Conservation (phyloP, 768 basidiomycete species). For the Candolleomyces eurysporus region DNA sequence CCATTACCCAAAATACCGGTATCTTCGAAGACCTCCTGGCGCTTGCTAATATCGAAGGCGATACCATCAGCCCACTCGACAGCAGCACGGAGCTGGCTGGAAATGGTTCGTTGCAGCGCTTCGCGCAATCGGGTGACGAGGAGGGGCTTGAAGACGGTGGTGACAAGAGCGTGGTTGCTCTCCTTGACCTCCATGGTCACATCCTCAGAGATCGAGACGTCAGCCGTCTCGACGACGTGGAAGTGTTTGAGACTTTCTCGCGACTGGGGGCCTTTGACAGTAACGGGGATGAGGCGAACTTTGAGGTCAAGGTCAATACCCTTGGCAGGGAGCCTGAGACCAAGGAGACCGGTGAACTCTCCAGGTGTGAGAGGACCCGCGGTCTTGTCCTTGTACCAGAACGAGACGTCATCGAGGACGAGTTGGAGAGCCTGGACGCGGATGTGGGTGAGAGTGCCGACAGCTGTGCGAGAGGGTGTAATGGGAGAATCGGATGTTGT, state of each 20-base stretch:
- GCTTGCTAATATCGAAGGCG: constrained; percentile 55
- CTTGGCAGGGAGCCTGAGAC: constrained; percentile 59
- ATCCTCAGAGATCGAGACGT: constrained; percentile 55
- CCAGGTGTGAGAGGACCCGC: constrained; percentile 47
- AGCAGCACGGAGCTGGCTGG: constrained; percentile 48
- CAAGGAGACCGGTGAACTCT: constrained; percentile 62
- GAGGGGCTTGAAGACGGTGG: constrained; percentile 62
- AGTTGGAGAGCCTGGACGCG: constrained; percentile 66
- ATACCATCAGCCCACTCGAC: constrained; percentile 56
- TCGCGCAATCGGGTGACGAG: constrained; percentile 54
- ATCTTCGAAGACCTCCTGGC: constrained; percentile 65
- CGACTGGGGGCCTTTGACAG: constrained; percentile 34
- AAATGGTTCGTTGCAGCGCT: constrained; percentile 58
- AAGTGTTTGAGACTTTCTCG: constrained; percentile 48
- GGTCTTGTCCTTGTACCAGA: constrained; percentile 68
- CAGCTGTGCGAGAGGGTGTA: constrained; percentile 39
- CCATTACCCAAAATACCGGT: constrained; percentile 48
- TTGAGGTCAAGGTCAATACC: constrained; percentile 71
- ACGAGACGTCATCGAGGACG: constrained; percentile 62
- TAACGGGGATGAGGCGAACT: constrained; percentile 58
- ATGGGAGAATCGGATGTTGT: constrained; percentile 36
- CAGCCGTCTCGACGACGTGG: constrained; percentile 55
- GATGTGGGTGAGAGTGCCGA: constrained; percentile 66
- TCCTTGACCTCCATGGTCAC: constrained; percentile 53
- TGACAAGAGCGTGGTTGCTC: constrained; percentile 61